Percentiles rank a stretch among this genome's conserved stretches.
Evolutionary conservation across 305 asterid genomes (phyloP).

Genomic region (Fraxinus greggii): DNA sequence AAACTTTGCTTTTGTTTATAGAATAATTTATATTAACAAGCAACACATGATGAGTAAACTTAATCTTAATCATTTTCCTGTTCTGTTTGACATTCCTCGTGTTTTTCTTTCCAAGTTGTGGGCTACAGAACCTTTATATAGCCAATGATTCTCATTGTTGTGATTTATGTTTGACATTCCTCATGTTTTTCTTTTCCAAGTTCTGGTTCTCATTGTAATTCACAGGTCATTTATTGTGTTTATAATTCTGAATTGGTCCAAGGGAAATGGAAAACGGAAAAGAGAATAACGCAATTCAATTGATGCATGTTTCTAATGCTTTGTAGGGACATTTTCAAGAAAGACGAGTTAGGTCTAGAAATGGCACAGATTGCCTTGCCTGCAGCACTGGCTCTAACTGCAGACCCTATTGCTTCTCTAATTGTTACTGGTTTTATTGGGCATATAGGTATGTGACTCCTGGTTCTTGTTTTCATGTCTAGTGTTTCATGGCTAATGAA

Average conservation of each 20-base stretch:
- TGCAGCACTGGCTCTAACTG: slow-evolving; percentile 45
- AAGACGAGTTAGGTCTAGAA: slow-evolving; percentile 40
- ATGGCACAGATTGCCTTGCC: slow-evolving; percentile 41
- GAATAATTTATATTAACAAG: neutral
- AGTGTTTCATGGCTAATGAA: neutral
- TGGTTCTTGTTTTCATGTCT: neutral
- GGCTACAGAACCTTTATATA: neutral
- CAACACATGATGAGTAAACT: neutral
- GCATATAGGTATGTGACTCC: slow-evolving; percentile 32
- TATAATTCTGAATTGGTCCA: neutral
- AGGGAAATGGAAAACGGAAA: neutral
- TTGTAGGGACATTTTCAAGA: slow-evolving; percentile 33
- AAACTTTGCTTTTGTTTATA: neutral
- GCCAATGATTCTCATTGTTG: neutral
- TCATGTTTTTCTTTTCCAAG: neutral
- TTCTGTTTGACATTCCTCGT: neutral
- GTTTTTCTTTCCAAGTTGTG: neutral
- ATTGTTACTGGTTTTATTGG: slow-evolving; percentile 49
- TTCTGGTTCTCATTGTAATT: neutral
- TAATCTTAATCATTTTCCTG: neutral
- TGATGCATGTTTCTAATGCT: neutral
- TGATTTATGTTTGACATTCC: neutral
- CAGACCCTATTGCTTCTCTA: slow-evolving; percentile 49
- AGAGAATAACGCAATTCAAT: neutral
- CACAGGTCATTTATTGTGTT: neutral